A percentile compares a stretch with the other conserved stretches of the same genome.
These are phyloP conservation scores for Colletotrichum sp. DNA, from an alignment of 2,329 filamentous ascomycete species.

Conservation along the genomic window DNA sequence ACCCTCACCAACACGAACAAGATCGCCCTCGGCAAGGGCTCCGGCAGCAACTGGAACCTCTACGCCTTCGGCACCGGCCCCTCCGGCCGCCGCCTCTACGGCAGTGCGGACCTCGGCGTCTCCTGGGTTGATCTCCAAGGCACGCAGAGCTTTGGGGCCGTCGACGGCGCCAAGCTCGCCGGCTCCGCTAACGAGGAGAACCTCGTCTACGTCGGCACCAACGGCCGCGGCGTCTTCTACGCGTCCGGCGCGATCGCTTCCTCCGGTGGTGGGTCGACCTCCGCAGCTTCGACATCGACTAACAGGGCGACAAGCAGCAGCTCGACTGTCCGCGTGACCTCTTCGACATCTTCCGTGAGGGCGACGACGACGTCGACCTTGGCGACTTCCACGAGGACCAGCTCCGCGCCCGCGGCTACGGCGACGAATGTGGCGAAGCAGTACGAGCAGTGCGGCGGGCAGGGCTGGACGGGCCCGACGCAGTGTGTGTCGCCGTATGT, in stretches of 20 bases:
- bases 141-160: constrained; percentile 48
- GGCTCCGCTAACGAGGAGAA: constrained; percentile 50
- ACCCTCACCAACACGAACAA: constrained; percentile 43
- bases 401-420: constrained; percentile 5
- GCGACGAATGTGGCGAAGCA: constrained; percentile 16
- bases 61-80: constrained; percentile 52
- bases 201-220: constrained; percentile 54
- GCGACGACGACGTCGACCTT: neutral
- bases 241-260: constrained; percentile 13
- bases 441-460: constrained; percentile 46
- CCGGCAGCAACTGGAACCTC: constrained; percentile 44
- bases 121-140: constrained; percentile 55
- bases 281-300: neutral
- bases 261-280: constrained; percentile 1
- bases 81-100: constrained; percentile 48
- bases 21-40: constrained; percentile 47
- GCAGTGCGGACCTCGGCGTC: constrained; percentile 44
- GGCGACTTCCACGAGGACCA: constrained; percentile 8
- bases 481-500: constrained; percentile 44
- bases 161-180: constrained; percentile 41
- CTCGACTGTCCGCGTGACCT: neutral
- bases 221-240: constrained; percentile 51
- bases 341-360: neutral
- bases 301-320: neutral
- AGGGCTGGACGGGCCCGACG: constrained; percentile 37